A percentile compares a stretch with the other conserved stretches of the same genome.
Evolutionary conservation across 768 basidiomycete genomes (phyloP).

Genomic region (Mycena belliarum): DNA sequence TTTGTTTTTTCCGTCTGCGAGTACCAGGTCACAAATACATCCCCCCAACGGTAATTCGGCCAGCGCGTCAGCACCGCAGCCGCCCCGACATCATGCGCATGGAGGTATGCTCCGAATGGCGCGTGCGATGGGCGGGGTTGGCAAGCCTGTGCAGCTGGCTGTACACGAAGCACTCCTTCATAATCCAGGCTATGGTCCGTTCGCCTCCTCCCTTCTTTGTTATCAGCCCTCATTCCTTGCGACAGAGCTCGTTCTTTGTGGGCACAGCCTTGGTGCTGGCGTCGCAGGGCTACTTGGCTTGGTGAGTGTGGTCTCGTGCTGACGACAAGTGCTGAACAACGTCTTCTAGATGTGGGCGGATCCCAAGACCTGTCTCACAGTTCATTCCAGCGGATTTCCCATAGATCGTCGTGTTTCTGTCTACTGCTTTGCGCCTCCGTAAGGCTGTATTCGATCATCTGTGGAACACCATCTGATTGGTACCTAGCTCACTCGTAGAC

Average conservation of each 20-base stretch:
- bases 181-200: constrained; percentile 74
- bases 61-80: constrained; percentile 23
- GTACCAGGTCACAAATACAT: background rate
- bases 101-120: constrained; percentile 83
- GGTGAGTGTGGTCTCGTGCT: constrained; percentile 38
- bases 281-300: constrained; percentile 75
- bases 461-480: background rate
- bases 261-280: constrained; percentile 84
- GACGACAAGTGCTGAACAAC: background rate
- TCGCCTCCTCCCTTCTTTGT: background rate
- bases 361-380: constrained; percentile 71
- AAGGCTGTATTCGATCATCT: constrained; percentile 28
- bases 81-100: constrained; percentile 63
- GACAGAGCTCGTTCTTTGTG: constrained; percentile 72
- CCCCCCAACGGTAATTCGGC: background rate
- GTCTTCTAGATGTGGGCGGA: constrained; percentile 80
- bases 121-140: constrained; percentile 71
- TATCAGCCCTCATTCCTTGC: background rate
- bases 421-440: constrained; percentile 83
- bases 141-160: constrained; percentile 76
- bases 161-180: constrained; percentile 67
- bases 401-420: constrained; percentile 65
- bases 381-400: constrained; percentile 70
- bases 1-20: constrained; percentile 36
- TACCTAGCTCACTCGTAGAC: constrained; percentile 59